Conservation (phyloP, 345 rosid genomes). For the Gynandropsis gynandra region DNA sequence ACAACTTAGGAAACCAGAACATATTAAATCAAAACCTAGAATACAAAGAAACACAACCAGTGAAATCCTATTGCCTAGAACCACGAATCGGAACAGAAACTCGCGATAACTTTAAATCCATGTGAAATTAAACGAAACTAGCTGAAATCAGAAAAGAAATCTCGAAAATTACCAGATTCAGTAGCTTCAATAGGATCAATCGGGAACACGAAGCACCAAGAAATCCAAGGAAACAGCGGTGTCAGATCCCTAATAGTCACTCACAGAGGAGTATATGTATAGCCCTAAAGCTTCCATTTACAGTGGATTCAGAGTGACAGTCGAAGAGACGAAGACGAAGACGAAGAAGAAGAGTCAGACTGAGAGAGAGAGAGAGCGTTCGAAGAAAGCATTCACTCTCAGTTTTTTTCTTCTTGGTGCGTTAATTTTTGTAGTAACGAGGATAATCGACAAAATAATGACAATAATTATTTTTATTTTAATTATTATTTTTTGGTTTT, state of each 20-base stretch:
- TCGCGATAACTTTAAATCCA: slow-evolving; percentile 5
- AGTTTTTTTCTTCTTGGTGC: slow-evolving; percentile 29
- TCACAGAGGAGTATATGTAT: slow-evolving; percentile 24
- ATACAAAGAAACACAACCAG: background rate
- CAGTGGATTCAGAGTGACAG: slow-evolving; percentile 29
- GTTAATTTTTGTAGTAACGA: slow-evolving; percentile 26
- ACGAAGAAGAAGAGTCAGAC: slow-evolving; percentile 20
- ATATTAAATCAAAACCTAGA: slow-evolving; percentile 14
- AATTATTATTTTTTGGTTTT: background rate
- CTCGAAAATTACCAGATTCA: slow-evolving; percentile 25
- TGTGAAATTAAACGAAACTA: slow-evolving; percentile 1
- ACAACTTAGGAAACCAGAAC: slow-evolving; percentile 16
- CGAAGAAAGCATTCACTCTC: slow-evolving; percentile 34
- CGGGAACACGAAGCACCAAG: slow-evolving; percentile 26
- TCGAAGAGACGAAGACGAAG: slow-evolving; percentile 36
- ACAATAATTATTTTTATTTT: slow-evolving; percentile 15
- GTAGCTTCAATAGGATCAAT: slow-evolving; percentile 20
- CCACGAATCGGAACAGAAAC: background rate
- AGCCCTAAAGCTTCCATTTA: slow-evolving; percentile 20
- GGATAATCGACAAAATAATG: slow-evolving; percentile 14
- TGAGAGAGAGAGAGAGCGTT: slow-evolving; percentile 27
- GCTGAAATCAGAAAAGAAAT: slow-evolving; percentile 18
- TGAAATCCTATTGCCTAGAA: slow-evolving; percentile 17
- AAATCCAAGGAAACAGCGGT: slow-evolving; percentile 18
- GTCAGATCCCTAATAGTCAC: slow-evolving; percentile 34